These are phyloP conservation scores for Nissolia schottii DNA, from an alignment of 306 rosid species.

Conservation along the genomic window DNA sequence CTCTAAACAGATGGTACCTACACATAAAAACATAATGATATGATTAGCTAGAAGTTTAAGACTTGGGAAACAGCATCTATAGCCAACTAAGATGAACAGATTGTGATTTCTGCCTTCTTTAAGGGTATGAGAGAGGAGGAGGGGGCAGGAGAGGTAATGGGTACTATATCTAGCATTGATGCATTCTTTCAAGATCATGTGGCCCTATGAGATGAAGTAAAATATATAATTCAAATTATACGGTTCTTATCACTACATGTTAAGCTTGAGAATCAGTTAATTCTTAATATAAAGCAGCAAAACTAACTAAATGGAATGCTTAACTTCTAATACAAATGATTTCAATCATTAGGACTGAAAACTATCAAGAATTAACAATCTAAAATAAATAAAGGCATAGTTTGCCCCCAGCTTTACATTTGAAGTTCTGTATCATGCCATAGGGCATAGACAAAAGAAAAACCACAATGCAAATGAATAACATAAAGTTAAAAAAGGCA, in stretches of 20 bases:
- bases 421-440: background rate
- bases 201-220: background rate
- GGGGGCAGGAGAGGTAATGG: background rate
- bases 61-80: background rate
- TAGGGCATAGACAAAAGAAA: background rate
- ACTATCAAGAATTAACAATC: background rate
- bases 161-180: background rate
- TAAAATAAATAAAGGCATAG: background rate
- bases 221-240: background rate
- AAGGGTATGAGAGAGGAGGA: background rate
- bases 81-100: constrained; percentile 10
- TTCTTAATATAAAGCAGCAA: background rate
- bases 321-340: background rate
- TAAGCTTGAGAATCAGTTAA: background rate
- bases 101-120: background rate
- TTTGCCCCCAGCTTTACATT: background rate
- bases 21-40: constrained; percentile 11
- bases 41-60: background rate
- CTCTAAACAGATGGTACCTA: constrained; percentile 48
- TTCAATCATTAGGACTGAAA: background rate
- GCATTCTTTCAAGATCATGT: background rate
- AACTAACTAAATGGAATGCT: background rate
- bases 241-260: background rate
- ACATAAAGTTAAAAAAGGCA: background rate
- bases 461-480: background rate